These are phyloP conservation scores for Lasiodiplodia sp. DNA, from an alignment of 2,329 filamentous ascomycete species.

Conservation along the genomic window DNA sequence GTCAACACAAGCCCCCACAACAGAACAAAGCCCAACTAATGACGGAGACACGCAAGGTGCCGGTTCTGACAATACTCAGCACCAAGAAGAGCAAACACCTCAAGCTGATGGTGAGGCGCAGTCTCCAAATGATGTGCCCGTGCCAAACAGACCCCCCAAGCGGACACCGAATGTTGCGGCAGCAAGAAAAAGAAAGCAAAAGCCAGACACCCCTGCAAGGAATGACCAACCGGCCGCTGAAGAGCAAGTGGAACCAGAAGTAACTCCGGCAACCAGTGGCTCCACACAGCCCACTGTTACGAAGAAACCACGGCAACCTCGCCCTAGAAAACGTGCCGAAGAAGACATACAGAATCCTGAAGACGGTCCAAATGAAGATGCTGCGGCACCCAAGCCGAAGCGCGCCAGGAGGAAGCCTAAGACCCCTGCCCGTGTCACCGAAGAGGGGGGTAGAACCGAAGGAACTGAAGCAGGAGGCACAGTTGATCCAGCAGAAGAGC, in stretches of 20 bases:
- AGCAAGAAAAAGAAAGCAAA: conserved; percentile 12
- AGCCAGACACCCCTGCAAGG: not conserved
- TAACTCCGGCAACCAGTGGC: not conserved
- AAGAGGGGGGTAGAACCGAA: not conserved
- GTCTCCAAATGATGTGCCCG: not conserved
- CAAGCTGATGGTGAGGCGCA: not conserved
- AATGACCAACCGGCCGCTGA: not conserved
- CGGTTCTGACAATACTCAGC: too few relatives aligned
- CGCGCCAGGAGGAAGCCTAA: conserved; percentile 7
- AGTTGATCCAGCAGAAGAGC: not conserved
- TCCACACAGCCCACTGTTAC: conserved; percentile 12
- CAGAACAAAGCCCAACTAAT: not conserved
- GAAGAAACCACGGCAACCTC: conserved; percentile 42
- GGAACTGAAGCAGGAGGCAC: not conserved
- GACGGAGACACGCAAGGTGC: not conserved
- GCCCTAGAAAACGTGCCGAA: conserved; percentile 33
- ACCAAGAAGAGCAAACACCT: not conserved
- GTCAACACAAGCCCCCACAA: not conserved
- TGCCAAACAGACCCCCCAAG: not conserved
- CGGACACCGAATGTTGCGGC: conserved; percentile 6
- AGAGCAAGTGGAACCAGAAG: not conserved
- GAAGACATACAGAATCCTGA: not conserved
- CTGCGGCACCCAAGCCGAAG: conserved; percentile 10
- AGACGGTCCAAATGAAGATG: not conserved
- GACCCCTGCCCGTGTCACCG: not conserved